Evolutionary conservation across 2,329 filamentous ascomycete species (phyloP).

Genomic region (Fusarium tuaranense): DNA sequence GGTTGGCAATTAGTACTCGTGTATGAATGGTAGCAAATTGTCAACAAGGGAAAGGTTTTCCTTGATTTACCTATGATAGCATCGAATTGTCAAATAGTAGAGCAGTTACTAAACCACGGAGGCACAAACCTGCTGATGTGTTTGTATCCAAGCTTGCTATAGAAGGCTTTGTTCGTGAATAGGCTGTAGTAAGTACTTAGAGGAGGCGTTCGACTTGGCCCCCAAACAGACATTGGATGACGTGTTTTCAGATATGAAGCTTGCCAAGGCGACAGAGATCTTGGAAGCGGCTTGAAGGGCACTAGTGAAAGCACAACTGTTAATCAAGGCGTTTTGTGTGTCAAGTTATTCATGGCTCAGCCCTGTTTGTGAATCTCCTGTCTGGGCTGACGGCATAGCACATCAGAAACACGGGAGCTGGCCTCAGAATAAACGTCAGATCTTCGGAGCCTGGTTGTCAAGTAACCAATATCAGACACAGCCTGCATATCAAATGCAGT

Average conservation of each 20-base stretch:
- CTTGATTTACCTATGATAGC: no score
- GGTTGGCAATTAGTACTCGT: no score
- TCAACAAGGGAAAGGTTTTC: no score
- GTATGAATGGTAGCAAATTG: no score
- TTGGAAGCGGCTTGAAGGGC: background rate
- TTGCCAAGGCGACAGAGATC: background rate
- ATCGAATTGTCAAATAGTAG: no score
- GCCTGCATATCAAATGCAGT: background rate
- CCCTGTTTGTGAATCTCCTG: background rate
- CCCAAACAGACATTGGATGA: slow-evolving; percentile 2
- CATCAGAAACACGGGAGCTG: background rate
- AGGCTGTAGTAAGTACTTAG: background rate
- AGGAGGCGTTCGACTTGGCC: slow-evolving; percentile 1
- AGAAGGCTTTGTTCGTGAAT: background rate
- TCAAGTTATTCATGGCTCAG: background rate
- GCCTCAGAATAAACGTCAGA: background rate
- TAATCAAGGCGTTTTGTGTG: background rate
- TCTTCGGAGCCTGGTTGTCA: background rate
- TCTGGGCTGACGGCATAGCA: background rate
- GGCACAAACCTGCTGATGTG: no score
- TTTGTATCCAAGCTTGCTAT: no score
- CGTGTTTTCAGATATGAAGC: background rate
- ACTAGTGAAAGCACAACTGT: background rate
- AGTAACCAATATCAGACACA: background rate
- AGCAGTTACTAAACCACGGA: no score